Evolutionary conservation across 1,284 basidiomycete species (phyloP).

Genomic region (Sanghuangporus baumii): DNA sequence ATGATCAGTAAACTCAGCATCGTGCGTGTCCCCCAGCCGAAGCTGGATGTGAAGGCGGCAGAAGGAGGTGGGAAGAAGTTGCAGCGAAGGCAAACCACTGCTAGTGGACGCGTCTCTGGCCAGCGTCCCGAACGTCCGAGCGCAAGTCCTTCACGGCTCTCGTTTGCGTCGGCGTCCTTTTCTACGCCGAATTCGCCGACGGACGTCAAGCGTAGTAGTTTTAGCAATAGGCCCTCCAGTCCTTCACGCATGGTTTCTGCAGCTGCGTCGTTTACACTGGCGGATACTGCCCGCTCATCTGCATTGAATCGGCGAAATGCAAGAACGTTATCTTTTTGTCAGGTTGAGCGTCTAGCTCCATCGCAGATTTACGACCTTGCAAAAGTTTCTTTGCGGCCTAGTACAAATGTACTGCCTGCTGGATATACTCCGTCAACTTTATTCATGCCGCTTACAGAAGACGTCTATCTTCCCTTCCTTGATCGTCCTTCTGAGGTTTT

Average conservation of each 20-base stretch:
- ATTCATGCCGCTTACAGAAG: constrained; percentile 65
- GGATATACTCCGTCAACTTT: constrained; percentile 36
- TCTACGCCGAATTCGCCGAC: constrained; percentile 1
- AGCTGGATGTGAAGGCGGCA: constrained; percentile 23
- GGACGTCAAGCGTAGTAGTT: not conserved
- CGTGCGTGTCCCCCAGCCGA: constrained; percentile 48
- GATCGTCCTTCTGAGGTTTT: constrained; percentile 64
- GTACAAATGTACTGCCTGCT: constrained; percentile 20
- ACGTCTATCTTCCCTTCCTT: constrained; percentile 71
- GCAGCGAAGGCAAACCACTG: not conserved
- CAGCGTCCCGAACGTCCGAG: not conserved
- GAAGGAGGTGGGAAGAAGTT: not conserved
- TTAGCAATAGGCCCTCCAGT: not conserved
- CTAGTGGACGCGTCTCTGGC: not conserved
- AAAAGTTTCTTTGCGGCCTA: constrained; percentile 49
- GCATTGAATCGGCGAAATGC: not conserved
- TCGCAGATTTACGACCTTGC: constrained; percentile 67
- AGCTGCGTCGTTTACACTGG: constrained; percentile 4
- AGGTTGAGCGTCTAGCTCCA: constrained; percentile 47
- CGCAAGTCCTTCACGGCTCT: not conserved
- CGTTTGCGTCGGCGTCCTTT: constrained; percentile 1
- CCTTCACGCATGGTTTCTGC: constrained; percentile 5
- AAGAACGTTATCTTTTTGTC: constrained; percentile 17
- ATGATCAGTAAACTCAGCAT: constrained; percentile 67
- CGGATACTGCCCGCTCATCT: not conserved